phyloP scores from a whole-genome alignment of 805 yeast species.

The Cyberlindnera galapagoensis region DNA sequence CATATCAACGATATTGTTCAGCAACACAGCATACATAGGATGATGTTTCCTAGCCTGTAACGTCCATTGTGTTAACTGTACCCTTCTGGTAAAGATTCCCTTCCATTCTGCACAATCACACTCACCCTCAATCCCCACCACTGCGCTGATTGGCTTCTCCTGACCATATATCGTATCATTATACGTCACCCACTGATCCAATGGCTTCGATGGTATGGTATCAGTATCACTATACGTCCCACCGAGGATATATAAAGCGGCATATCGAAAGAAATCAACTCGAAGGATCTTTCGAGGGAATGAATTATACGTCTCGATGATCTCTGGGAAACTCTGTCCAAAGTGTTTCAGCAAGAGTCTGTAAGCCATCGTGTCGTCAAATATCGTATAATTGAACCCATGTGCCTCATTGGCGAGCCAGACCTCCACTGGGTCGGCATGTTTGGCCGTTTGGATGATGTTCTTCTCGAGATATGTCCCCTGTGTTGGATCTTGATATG shows the following conservation, averaged over 20 bases:
- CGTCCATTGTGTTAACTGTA: slow-evolving; percentile 60
- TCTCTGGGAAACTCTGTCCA: slow-evolving; percentile 39
- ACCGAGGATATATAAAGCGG: slow-evolving; percentile 44
- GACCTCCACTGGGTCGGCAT: slow-evolving; percentile 28
- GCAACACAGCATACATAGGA: slow-evolving; percentile 49
- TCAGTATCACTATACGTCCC: slow-evolving; percentile 63
- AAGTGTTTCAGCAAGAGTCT: slow-evolving; percentile 32
- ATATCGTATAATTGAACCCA: slow-evolving; percentile 14
- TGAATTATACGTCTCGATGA: slow-evolving; percentile 40
- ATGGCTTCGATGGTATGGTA: slow-evolving; percentile 42
- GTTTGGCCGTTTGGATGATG: slow-evolving; percentile 30
- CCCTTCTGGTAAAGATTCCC: slow-evolving; percentile 41
- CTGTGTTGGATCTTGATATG: slow-evolving; percentile 3
- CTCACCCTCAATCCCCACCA: slow-evolving; percentile 49
- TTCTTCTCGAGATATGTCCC: slow-evolving; percentile 22
- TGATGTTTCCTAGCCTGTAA: slow-evolving; percentile 56
- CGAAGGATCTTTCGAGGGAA: slow-evolving; percentile 48
- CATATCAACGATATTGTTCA: slow-evolving; percentile 44
- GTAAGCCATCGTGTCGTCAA: slow-evolving; percentile 34
- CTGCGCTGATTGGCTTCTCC: slow-evolving; percentile 42
- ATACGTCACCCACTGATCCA: slow-evolving; percentile 51
- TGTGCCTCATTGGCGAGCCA: slow-evolving; percentile 6
- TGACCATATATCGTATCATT: slow-evolving; percentile 11
- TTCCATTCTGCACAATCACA: slow-evolving; percentile 49
- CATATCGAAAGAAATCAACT: slow-evolving; percentile 51